These are phyloP conservation scores for Xylaria sp. DNA, from an alignment of 495 filamentous ascomycete species.

Conservation along the genomic window DNA sequence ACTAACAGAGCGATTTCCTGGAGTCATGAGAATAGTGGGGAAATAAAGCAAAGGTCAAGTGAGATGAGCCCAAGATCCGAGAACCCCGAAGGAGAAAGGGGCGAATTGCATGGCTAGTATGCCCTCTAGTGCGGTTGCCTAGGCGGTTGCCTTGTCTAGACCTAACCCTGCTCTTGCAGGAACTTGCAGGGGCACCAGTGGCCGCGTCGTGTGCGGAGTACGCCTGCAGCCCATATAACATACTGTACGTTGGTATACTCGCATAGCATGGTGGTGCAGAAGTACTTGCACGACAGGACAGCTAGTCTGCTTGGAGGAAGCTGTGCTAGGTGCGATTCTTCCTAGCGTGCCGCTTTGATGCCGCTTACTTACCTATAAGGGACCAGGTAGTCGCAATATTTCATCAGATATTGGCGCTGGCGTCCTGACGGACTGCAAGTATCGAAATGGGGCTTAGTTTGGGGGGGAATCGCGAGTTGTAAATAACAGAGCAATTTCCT, in stretches of 20 bases:
- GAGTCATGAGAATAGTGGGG: background rate
- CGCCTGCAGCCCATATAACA: background rate
- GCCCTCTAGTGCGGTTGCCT: background rate
- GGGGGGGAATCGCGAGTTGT: background rate
- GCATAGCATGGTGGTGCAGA: background rate
- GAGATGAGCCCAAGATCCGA: slow-evolving; percentile 19
- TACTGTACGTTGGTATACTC: too few species aligned
- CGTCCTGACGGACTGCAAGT: background rate
- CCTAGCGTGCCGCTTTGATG: background rate
- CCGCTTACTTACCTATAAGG: background rate
- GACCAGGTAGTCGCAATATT: background rate
- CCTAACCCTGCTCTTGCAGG: slow-evolving; percentile 3
- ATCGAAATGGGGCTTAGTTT: slow-evolving; percentile 17
- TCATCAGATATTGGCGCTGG: slow-evolving; percentile 16
- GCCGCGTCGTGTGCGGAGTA: background rate
- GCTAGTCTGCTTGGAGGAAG: background rate
- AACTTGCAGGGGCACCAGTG: background rate
- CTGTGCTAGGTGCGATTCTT: background rate
- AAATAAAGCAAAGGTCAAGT: background rate
- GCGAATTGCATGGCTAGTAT: background rate
- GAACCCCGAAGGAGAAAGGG: slow-evolving; percentile 14
- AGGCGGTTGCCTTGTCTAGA: background rate
- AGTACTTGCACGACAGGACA: background rate
- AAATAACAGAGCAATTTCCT: slow-evolving; percentile 20
- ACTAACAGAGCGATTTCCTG: background rate